Evolutionary conservation across 306 rosid genomes (phyloP), one percentile per base, ranked within the genome.

Genomic region (Amphicarpaea edgeworthii): DNA sequence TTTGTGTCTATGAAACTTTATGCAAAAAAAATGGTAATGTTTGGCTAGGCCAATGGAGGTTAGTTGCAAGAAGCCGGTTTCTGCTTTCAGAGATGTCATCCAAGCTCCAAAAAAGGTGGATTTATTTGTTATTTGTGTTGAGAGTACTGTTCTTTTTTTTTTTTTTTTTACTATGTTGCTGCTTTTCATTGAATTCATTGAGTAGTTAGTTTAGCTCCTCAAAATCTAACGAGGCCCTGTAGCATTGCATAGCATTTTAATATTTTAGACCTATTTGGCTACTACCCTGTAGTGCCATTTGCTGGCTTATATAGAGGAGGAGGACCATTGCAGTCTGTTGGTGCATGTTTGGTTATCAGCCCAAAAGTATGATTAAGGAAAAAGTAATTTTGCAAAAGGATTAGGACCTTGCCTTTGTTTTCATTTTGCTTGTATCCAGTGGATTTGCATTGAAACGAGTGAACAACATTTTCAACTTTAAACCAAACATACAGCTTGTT

Each of bases 1-100:
- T 21, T 41, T 14, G 8, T 70, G 64, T 60, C 17, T 8, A 12
- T 45, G 20, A 65, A 37, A 70, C 37, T 42, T 20, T 41, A 41
- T 77, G 42, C 7, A 60, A 80, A 61, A 82, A 45, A 46, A 38
- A 76, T 49, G 12, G 45, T 50, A 16, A 57, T 72, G 71, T 75
- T 66, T 79, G 42, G 64, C 54, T 68, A 95, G 98, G 92, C 98
- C 98, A 21, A 89, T 89, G 95, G 97, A 95, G 81, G 97, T 68
- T 63, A 90, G 92, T 76, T 67, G 97, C 87, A 90, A 83, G 81
- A 92, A 90, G 86, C 97, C 96, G 6, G 92, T 92, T 79, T 66
- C 91, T 78, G 76, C 82, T 68, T 79, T 79, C 43, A 85, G 97
- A 84, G 98, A 90, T 54, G 89, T 89, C 15, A 75, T 92, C 15